Conservation (phyloP, 2,329 filamentous ascomycete species). For the Aspergillus intermedius region DNA sequence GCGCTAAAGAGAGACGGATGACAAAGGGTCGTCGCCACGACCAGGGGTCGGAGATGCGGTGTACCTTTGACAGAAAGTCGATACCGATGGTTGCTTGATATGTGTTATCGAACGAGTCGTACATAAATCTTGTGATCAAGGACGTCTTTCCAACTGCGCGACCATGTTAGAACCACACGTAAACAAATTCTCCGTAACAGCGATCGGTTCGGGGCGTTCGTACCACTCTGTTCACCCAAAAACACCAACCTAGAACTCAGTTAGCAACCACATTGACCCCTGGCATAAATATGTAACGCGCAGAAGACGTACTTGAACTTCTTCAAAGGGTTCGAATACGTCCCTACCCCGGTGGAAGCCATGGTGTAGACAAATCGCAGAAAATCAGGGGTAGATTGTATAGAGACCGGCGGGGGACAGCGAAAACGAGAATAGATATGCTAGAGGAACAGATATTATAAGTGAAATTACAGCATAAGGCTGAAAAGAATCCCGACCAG, state of each 20-base stretch:
- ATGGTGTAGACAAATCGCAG: slow-evolving; percentile 48
- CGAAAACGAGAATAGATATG: slow-evolving; percentile 3
- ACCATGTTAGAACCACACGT: slow-evolving; percentile 12
- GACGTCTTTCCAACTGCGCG: slow-evolving; percentile 90
- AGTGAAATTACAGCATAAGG: background rate
- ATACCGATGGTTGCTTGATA: slow-evolving; percentile 99
- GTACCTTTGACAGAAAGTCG: slow-evolving; percentile 95
- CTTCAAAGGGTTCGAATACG: slow-evolving; percentile 98
- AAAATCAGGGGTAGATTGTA: slow-evolving; percentile 26
- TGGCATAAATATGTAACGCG: background rate
- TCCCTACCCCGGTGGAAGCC: slow-evolving; percentile 69
- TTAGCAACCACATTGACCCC: slow-evolving; percentile 17
- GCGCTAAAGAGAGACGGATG: background rate
- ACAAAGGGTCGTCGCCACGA: background rate
- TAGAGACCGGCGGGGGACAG: slow-evolving; percentile 5
- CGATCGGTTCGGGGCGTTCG: slow-evolving; percentile 15
- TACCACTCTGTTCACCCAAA: slow-evolving; percentile 97
- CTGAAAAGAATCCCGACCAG: background rate
- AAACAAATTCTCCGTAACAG: background rate
- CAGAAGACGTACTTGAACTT: slow-evolving; percentile 80
- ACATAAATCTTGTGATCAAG: slow-evolving; percentile 98
- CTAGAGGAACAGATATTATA: background rate
- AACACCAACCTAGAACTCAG: slow-evolving; percentile 71
- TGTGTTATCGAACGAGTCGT: slow-evolving; percentile 99
- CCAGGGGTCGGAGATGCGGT: slow-evolving; percentile 8